Evolutionary conservation across 129 eudicot species (phyloP).

Genomic region (Solidago caesia): DNA sequence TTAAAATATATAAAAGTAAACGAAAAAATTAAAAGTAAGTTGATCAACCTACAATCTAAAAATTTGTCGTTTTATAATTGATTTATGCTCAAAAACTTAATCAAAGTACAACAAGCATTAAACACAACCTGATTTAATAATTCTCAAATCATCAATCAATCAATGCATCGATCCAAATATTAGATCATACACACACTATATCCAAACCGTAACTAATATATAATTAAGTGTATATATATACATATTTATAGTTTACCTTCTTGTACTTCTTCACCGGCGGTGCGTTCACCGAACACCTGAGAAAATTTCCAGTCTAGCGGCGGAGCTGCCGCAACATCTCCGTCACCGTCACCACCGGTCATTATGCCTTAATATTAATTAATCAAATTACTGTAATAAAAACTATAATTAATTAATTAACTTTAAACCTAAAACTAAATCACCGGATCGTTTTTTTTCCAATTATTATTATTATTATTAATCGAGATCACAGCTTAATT

Average conservation of each 20-base stretch:
- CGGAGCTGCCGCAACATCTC: conserved; percentile 57
- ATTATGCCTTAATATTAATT: conserved; percentile 25
- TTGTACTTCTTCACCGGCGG: conserved; percentile 76
- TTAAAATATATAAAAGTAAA: not conserved
- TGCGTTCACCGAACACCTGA: conserved; percentile 83
- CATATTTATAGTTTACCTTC: conserved; percentile 41
- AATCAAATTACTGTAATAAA: conserved; percentile 1
- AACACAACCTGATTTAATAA: conserved; percentile 13
- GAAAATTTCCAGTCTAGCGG: conserved; percentile 91
- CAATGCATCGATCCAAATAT: conserved; percentile 34
- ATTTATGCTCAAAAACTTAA: conserved; percentile 16
- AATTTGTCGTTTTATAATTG: conserved; percentile 24
- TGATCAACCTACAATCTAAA: conserved; percentile 29
- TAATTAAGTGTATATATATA: not conserved
- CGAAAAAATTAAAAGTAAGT: conserved; percentile 12
- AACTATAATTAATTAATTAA: not conserved
- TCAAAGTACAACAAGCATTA: conserved; percentile 9
- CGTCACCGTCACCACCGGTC: conserved; percentile 72
- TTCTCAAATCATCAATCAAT: conserved; percentile 21
- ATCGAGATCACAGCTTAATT: conserved; percentile 37
- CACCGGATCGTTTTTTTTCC: conserved; percentile 39
- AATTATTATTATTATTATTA: conserved; percentile 20
- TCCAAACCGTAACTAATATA: conserved; percentile 32
- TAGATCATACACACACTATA: conserved; percentile 34
- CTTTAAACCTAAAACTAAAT: conserved; percentile 21